Conservation (phyloP, 2,329 filamentous ascomycete species). For the Lecanicillium sp. region DNA sequence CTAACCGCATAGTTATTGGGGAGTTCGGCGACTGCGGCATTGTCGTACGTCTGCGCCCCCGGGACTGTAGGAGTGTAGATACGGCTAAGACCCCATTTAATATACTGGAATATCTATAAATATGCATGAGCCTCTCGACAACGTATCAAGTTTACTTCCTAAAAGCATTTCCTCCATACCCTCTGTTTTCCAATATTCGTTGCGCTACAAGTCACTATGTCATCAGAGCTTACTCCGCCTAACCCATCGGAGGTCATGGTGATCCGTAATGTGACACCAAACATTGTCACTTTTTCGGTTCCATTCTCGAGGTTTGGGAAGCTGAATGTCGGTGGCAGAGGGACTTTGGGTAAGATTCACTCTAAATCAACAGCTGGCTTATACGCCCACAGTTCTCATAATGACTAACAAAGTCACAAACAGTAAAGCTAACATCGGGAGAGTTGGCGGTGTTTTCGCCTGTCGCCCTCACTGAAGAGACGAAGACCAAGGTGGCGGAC, state of each 20-base stretch:
- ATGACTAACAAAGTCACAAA: not conserved
- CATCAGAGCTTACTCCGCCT: slow-evolving; percentile 54
- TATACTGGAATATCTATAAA: too few relatives aligned
- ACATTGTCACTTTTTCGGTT: slow-evolving; percentile 68
- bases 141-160: too few relatives aligned
- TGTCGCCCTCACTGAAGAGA: slow-evolving; percentile 70
- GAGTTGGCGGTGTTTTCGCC: slow-evolving; percentile 86
- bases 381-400: too few relatives aligned
- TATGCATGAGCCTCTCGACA: too few relatives aligned
- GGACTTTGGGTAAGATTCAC: slow-evolving; percentile 66
- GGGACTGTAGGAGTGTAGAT: not conserved
- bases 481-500: slow-evolving; percentile 53
- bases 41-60: not conserved
- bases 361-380: too few relatives aligned
- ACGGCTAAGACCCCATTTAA: too few relatives aligned
- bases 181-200: slow-evolving; percentile 2
- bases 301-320: slow-evolving; percentile 77
- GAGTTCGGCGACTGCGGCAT: too few relatives aligned
- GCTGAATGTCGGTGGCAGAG: slow-evolving; percentile 78
- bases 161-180: too few relatives aligned
- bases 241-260: slow-evolving; percentile 83
- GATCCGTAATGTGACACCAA: slow-evolving; percentile 74
- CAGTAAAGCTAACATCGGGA: slow-evolving; percentile 71
- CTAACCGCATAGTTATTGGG: too few relatives aligned
- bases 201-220: slow-evolving; percentile 34